A percentile compares a stretch with the other conserved stretches of the same genome.
These are phyloP conservation scores for Eugenia klotzschiana DNA, from an alignment of 441 rosid species.

Conservation along the genomic window DNA sequence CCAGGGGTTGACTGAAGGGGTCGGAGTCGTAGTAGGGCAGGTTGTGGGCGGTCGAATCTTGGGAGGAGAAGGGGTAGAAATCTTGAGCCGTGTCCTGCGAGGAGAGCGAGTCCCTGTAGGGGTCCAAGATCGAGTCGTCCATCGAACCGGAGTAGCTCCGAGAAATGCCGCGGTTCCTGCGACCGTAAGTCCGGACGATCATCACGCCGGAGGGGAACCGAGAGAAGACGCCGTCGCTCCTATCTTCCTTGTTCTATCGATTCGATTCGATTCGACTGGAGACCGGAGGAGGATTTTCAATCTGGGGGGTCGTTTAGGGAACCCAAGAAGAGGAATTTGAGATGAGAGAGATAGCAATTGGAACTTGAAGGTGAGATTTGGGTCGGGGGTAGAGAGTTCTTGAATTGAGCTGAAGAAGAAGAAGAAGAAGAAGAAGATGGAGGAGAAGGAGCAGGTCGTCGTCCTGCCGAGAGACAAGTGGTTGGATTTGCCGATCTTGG, in stretches of 20 bases:
- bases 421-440: neutral
- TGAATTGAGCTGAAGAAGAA: neutral
- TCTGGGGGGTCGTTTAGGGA: neutral
- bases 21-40: conserved; percentile 26
- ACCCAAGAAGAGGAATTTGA: neutral
- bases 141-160: conserved; percentile 32
- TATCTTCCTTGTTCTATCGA: neutral
- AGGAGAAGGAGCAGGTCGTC: neutral
- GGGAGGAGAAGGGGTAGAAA: conserved; percentile 47
- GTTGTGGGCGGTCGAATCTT: conserved; percentile 58
- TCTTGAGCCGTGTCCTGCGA: conserved; percentile 52
- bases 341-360: neutral
- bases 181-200: conserved; percentile 89
- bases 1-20: neutral
- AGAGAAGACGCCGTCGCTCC: neutral
- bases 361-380: neutral
- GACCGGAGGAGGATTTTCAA: neutral
- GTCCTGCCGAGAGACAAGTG: neutral
- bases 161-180: conserved; percentile 48
- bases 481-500: neutral
- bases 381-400: neutral
- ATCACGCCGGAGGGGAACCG: conserved; percentile 6
- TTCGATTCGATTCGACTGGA: neutral
- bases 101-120: conserved; percentile 15
- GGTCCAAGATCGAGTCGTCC: conserved; percentile 26